Evolutionary conservation across 108 stramenopile genomes (phyloP).

Genomic region (Seminavis robusta): DNA sequence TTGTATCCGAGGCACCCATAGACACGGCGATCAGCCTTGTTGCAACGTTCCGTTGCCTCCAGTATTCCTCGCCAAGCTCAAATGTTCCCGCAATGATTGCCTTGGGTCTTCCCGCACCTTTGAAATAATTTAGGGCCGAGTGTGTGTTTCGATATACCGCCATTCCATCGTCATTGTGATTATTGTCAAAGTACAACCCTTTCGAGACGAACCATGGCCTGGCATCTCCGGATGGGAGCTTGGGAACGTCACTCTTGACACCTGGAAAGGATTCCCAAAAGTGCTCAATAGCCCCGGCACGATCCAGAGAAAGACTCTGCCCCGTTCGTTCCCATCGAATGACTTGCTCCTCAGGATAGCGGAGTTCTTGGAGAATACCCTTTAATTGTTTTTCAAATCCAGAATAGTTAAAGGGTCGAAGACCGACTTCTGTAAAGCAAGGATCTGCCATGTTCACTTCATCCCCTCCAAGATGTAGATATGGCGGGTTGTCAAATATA

Average conservation of each 20-base stretch:
- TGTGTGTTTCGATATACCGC: slow-evolving; percentile 15
- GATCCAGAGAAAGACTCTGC: not conserved
- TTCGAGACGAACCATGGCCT: slow-evolving; percentile 9
- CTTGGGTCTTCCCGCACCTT: not conserved
- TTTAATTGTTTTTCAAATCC: not conserved
- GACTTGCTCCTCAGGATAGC: slow-evolving; percentile 18
- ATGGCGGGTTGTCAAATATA: slow-evolving; percentile 44
- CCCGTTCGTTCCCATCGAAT: slow-evolving; percentile 26
- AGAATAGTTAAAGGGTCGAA: slow-evolving; percentile 11
- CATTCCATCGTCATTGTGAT: slow-evolving; percentile 12
- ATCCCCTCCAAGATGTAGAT: slow-evolving; percentile 42
- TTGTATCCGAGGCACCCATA: slow-evolving; percentile 21
- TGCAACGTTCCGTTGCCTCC: slow-evolving; percentile 35
- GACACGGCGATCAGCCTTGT: slow-evolving; percentile 33
- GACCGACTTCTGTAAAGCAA: slow-evolving; percentile 33
- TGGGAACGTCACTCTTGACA: not conserved
- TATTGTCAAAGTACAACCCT: slow-evolving; percentile 28
- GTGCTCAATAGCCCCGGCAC: slow-evolving; percentile 20
- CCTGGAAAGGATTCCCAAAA: slow-evolving; percentile 17
- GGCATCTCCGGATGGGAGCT: no score
- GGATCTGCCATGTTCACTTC: slow-evolving; percentile 21
- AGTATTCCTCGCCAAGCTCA: slow-evolving; percentile 27
- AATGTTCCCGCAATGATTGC: slow-evolving; percentile 44
- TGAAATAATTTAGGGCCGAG: not conserved
- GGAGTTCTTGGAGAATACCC: slow-evolving; percentile 4